Base-by-base conservation (phyloP, 2,329 filamentous ascomycete species). In the Cercospora sp. region DNA sequence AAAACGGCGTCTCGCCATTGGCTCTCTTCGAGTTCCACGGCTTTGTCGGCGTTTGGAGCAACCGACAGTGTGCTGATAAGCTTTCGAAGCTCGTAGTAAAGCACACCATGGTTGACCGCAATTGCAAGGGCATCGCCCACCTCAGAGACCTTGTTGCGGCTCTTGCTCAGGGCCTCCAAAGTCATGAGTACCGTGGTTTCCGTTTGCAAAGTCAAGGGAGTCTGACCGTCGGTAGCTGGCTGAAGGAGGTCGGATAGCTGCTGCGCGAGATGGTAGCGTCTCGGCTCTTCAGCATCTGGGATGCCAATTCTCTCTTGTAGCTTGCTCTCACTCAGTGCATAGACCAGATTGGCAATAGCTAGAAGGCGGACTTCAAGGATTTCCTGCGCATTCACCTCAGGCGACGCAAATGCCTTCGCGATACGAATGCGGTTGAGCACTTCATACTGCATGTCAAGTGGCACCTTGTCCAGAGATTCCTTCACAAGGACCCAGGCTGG, bases 181-280 rank as follows among this genome's bases (percentile, higher is more conserved):
- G 94, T 87, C 62, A 88, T 87, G 63, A 99, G 84, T 7, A 93
- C 91, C 68, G 94, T 88, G 2, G 92, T 92, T 79, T 98, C 94
- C 23, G 97, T 83, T 79, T 89, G 88, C 59, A 90, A 82, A 5
- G 94, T 91, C 23, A 96, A 87, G 9, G 86, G 83, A 18, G 85
- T 80, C 63, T 90, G 87, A 20, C 88, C 90, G 75, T 90, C 89
- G 5, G 88, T 86, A 4, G 92, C 89, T 10, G 94, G 92, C 73
- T 97, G 94, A 23, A 98, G 90, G 66, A 99, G 83, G 78, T 98
- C 94, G 18, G 92, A 92, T 42, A 99, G 87, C 79, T 99, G 96
- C 75, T 96, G 96, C 3, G 93, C 90, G 26, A 99, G 85, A 79
- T 99, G 95, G 70, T 93, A 90, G 62, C 92, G 88, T 68, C 94